Base-by-base conservation (phyloP, 495 filamentous ascomycete genomes). In the Penicillium lagena region DNA sequence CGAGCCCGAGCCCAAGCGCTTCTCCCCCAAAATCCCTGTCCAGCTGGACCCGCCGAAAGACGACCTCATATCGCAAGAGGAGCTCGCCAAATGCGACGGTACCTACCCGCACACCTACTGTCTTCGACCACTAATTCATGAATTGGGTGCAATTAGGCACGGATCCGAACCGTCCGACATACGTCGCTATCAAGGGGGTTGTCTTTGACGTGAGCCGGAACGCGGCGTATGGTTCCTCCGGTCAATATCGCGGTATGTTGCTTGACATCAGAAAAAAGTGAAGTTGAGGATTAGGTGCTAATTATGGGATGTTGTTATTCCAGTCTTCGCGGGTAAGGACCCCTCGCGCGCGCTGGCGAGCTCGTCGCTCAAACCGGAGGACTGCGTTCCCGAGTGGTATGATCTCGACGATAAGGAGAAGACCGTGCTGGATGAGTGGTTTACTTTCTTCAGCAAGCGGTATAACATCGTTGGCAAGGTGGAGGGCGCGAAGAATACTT, bases 261-360 rank as follows among this genome's bases (percentile, higher is more conserved):
- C 38, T 22, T 22, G 22, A 22, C 22, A 22, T 22, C 22, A 22
- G 22, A 4, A 4, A 22, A 22, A 22, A 4, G 22, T 22, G 22
- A 4, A 6, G 2, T 6, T 22, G 22, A 22, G 32, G 7, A 34
- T 0, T 12, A 34, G 7, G 32, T 22, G 43, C 44, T 53, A 35
- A 59, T 40, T 42, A 45, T 49, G 39, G 53, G 8, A 46, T 43
- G 29, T 44, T 13, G 4, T 7, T 29, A 7, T 12, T 41, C 7
- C 51, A 97, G 94, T 95, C 22, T 97, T 99, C 56, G 87, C 88
- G 9, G 93, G 94, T 50, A 91, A 94, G 59, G 93, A 99, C 59
- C 82, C 91, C 47, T 96, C 90, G 22, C 81, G 89, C 35, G 93
- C 90, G 7, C 78, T 99, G 17, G 93, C 78, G 13, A 79, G 77